Evolutionary conservation across 441 rosid species (phyloP), one percentile per base, ranked within the genome.

Genomic region (Sinapis alba): DNA sequence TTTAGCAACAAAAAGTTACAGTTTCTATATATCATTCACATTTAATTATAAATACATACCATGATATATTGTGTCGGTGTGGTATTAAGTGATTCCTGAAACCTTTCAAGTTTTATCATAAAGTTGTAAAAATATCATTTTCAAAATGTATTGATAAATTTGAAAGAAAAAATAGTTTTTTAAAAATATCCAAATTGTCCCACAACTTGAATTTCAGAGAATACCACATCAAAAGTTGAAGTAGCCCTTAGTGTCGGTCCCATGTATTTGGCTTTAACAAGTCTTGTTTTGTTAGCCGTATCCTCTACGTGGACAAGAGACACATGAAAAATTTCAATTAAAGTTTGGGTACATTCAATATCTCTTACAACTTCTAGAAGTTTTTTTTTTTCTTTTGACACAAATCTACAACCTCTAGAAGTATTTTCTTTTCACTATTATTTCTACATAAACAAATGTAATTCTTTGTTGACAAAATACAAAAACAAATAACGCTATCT

Each of bases 241-340:
- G 61, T 65, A 65, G 65, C 57, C 59, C 34, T n/a, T 6, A 47
- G 53, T 15, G 16, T 45, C 28, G 60, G 59, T 34, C 38, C 61
- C 61, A 56, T 43, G 50, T 26, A 26, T 20, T 43, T 12, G 43
- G 21, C 26, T 62, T 15, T 23, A 34, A 34, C 34, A 41, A 57
- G 72, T 73, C 78, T 43, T 65, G 78, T 66, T 65, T 27, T 36
- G 61, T 66, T 66, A 74, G 72, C 72, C 58, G 65, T 56, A 26
- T 54, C 77, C 7, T 54, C 43, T 73, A 65, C 77, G 77, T 74
- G 71, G 18, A 57, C 72, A 8, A 45, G 53, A 65, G 36, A 56
- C 59, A 12, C 50, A 45, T 59, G 53, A 30, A 27, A 67, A 0
- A 15, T 1, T 58, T 66, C 36, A 38, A 20, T 57, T 20, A 28